Base-by-base conservation (phyloP, 139 green algal species). In the Pleodorina starrii region DNA sequence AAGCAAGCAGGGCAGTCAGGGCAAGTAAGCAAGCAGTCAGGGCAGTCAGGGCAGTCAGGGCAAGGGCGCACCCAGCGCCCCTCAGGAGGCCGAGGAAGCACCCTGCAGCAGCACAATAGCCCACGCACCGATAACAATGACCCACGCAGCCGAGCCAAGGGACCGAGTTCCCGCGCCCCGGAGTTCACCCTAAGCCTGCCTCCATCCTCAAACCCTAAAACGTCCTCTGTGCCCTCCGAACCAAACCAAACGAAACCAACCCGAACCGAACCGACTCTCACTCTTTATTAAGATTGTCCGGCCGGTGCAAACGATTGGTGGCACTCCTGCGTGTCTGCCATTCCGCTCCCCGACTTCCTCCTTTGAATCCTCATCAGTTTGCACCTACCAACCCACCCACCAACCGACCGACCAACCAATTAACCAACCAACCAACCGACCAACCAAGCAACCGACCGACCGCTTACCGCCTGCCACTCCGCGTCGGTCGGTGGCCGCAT, bases 391-490 rank as follows among this genome's bases (percentile, higher is more conserved):
- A n/a, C n/a, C n/a, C n/a, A n/a, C 29, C 54, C 54, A 32, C 54
- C 5, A 32, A 66, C 6, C 6, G 54, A 66, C 54, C 6, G 21
- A 2, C 3, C 3, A 66, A 14, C 51, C 51, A 27, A 66, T 32
- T 9, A 66, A 66, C 3, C 25, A 2, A 32, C 9, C 25, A 66
- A 2, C 25, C 21, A 12, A 66, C 54, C 9, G 54, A 25, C 54
- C 54, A 21, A 66, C 29, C 7, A 25, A 21, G 54, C 54, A 66
- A 66, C 51, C 29, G 54, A 32, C 54, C 7, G 29, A 27, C 21
- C 6, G 54, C 79, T 59, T 46, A 87, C 81, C 36, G 38, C 0
- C 12, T 87, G 42, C 81, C 81, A 87, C n/a, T 87, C 43, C 43
- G 35, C 16, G 25, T 10, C 29, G 7, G 63, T n/a, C 43, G 81